Base-by-base conservation (phyloP, 306 rosid species). In the Trifolium repens region DNA sequence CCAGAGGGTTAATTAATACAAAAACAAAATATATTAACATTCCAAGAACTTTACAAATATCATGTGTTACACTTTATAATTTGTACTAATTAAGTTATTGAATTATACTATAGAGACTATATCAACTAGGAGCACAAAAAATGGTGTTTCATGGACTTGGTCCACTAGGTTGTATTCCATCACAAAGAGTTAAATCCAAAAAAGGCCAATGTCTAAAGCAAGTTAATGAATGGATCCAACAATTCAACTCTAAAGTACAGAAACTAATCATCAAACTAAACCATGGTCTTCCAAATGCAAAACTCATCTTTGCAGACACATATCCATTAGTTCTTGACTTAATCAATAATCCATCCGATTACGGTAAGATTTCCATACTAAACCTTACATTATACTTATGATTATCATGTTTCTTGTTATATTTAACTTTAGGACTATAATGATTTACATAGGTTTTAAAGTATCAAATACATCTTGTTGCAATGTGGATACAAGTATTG, bases 101-200 rank as follows among this genome's bases (percentile, higher is more conserved):
- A 11, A 15, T 9, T 42, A 3, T 44, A 12, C 3, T 32, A 32
- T 32, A 91, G 98, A 88, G 77, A 54, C 86, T 93, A 1, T 81
- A 93, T 85, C 66, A 84, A 13, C 79, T 93, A 8, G 96, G 89
- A 68, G 97, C 97, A 59, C 71, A 85, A 80, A 89, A 85, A 32
- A 77, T 91, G 69, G 79, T 87, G 5, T 47, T 91, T 62, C 87
- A 93, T 60, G 96, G 96, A 19, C 67, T 93, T 46, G 94, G 94
- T 4, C 96, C 98, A 7, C 85, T 91, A 0, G 98, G 98, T n/a
- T 93, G 98, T 82, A 91, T 93, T 80, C 96, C 98, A 32, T 93
- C 98, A 12, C 97, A 93, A 52, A 81, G 96, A 73, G 96, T 88
- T 62, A 93, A 91, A 71, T 91, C 98, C 53, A 89, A 44, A 74